Base-by-base conservation (phyloP, 805 yeast genomes). In the Teunomyces atbi region DNA sequence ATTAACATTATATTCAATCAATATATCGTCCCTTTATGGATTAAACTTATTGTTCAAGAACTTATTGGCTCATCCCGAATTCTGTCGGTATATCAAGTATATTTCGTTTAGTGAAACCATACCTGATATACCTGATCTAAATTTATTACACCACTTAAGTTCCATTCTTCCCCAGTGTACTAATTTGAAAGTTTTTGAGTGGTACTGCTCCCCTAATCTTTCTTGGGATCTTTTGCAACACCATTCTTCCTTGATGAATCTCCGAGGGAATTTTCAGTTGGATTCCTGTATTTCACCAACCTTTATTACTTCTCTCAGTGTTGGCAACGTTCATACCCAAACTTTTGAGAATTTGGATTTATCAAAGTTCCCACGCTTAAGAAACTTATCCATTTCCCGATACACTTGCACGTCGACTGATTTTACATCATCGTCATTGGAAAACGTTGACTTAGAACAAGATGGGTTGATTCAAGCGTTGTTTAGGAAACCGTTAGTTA, bases 1-100 rank as follows among this genome's bases (percentile, higher is more conserved):
- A 5, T 15, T 26, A 2, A 18, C 29, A 6, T 20, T 33, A 16
- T 32, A 34, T 23, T 23, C 47, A 10, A 32, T 39, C 12, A 45
- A 39, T 6, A 45, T 52, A 27, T 44, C 51, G 10, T 41, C 51
- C 16, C 37, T 52, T 10, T 50, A 50, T 28, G 47, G 51, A 19
- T 42, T 52, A 29, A 52, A 52, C 40, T 20, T 45, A 16, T 46
- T 50, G 39, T 50, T 52, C 40, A 48, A 50, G 32, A 35, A 28
- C 15, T 21, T 48, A 8, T 16, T n/a, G n/a, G 23, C 19, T 7
- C 12, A 38, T 20, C 44, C 47, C 4, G 10, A 15, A 5, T 21
- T 15, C 11, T 38, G 49, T 5, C 23, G 29, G 4, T 32, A 42
- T 20, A 45, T 45, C 36, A 35, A 41, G 26, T 23, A 29, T 23